These are phyloP conservation scores for Cordyceps cateniannulata DNA, from an alignment of 2,329 filamentous ascomycete species.

Conservation along the genomic window DNA sequence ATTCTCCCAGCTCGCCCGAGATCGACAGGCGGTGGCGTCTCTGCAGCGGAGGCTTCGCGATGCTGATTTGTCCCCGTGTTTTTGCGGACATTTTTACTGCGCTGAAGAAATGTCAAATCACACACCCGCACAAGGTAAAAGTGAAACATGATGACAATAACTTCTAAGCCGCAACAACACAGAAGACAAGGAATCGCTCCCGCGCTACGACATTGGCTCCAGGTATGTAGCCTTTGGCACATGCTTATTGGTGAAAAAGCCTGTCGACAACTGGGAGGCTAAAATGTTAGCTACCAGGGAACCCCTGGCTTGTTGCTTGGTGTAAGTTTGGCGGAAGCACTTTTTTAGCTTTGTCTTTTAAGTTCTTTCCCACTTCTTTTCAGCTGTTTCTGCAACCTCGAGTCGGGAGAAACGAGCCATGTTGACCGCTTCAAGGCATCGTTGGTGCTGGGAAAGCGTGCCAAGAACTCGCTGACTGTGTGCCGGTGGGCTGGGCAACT, in stretches of 20 bases:
- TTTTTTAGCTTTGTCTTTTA: not conserved
- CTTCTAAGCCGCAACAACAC: no score
- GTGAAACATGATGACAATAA: not conserved
- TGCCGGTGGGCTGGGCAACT: not conserved
- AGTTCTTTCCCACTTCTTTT: not conserved
- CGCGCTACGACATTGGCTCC: not conserved
- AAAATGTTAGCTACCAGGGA: not conserved
- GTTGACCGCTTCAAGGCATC: not conserved
- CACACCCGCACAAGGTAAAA: not conserved
- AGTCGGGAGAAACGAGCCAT: not conserved
- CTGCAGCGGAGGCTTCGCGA: not conserved
- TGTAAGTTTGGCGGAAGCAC: not conserved
- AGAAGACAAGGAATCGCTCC: not conserved
- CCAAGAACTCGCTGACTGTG: not conserved
- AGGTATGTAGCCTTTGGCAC: no score
- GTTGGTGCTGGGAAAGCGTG: not conserved
- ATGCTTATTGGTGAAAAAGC: no score
- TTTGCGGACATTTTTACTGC: not conserved
- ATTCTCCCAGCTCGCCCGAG: not conserved
- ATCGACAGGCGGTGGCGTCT: slow-evolving; percentile 1
- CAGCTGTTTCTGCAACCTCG: not conserved
- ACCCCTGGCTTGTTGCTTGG: not conserved
- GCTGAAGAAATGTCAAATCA: not conserved
- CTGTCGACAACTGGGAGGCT: no score
- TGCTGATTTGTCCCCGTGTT: not conserved